Evolutionary conservation across 805 yeast genomes (phyloP), one percentile per base, ranked within the genome.

Genomic region (Wickerhamiella cacticola): DNA sequence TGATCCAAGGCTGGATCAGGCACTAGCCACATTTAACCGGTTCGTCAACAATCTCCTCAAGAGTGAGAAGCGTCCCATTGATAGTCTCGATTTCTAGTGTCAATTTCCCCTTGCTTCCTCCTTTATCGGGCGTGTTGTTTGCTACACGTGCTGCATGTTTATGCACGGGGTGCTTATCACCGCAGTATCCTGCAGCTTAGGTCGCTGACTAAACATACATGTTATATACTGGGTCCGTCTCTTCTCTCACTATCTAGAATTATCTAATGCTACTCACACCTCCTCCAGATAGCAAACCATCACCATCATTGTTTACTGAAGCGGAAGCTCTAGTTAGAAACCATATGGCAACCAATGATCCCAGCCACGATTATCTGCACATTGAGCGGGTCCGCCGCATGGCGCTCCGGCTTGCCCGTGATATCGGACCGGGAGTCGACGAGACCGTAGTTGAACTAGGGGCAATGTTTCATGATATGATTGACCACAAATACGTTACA

Each of bases 21-120:
- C 79, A 55, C 72, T 85, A 9, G 80, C 78, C 13, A 64, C 70
- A 52, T 87, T 88, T 63, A 72, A 76, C 28, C 66, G 67, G 43
- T 82, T 76, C 63, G 92, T 84, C 7, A 67, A 65, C 46, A 67
- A 63, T 1, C 63, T 86, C 50, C 64, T 55, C 77, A 77, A 47
- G 88, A 58, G 56, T 10, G 60, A 57, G 21, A 55, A 68, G 36
- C 65, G 71, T 48, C 71, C 69, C 18, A 63, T 51, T n/a, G 59
- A 54, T 8, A 48, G 50, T 13, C 48, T 58, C 39, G 60, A 59
- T 10, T 56, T 56, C 42, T 59, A 45, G 34, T 3, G 10, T 15
- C 7, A 7, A 7, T 10, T 25, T 25, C 28, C 10, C 28, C 9
- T 25, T 7, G 10, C 7, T 25, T 25, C 10, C 6, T 28, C n/a